Conservation (phyloP, 768 basidiomycete species). For the Hygrocybe coccinea region DNA sequence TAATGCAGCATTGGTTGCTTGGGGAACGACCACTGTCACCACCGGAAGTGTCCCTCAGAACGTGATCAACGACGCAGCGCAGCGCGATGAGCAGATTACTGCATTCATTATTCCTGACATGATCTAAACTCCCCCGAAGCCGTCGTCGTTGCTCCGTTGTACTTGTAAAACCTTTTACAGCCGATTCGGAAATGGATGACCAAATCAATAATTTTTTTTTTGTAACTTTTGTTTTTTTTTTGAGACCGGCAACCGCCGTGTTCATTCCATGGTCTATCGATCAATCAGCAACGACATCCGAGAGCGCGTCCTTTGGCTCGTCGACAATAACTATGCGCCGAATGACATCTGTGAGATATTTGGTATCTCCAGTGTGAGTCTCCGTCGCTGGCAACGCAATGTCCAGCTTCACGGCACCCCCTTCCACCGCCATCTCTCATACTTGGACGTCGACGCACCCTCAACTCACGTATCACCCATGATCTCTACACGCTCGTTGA, state of each 20-base stretch:
- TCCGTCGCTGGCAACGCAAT: background rate
- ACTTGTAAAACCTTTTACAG: too few species aligned
- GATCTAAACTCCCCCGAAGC: too few species aligned
- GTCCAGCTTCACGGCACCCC: constrained; percentile 3
- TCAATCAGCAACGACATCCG: background rate
- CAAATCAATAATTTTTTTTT: too few species aligned
- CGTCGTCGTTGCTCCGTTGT: too few species aligned
- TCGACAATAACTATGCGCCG: background rate
- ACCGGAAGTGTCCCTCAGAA: background rate
- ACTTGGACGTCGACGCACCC: constrained; percentile 13
- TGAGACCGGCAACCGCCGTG: background rate
- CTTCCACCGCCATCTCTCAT: constrained; percentile 6
- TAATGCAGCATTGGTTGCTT: background rate
- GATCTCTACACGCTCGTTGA: background rate
- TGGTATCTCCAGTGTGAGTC: background rate
- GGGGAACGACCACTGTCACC: background rate
- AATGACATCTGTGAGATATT: background rate
- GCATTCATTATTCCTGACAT: background rate
- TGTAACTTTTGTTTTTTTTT: background rate
- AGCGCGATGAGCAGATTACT: background rate
- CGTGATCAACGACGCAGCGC: background rate
- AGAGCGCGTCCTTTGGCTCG: background rate
- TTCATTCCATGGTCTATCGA: background rate
- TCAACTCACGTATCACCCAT: background rate
- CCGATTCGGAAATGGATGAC: too few species aligned